These are phyloP conservation scores for Funneliformis geosporum DNA, from an alignment of 192 early-diverging fungal genomes.

Conservation along the genomic window DNA sequence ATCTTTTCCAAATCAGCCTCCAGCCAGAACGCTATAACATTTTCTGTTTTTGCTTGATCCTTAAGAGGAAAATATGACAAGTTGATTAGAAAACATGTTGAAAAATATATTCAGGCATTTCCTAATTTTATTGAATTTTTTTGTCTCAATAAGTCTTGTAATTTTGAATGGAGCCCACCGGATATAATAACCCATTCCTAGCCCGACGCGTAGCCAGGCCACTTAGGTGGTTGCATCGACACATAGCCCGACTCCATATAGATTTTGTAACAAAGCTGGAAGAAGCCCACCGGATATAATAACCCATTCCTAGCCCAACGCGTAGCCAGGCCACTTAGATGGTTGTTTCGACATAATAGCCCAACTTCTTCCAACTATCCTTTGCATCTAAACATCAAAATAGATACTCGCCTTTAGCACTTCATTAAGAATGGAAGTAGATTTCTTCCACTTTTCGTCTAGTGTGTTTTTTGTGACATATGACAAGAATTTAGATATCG, in stretches of 20 bases:
- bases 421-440: slow-evolving; percentile 8
- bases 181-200: slow-evolving; percentile 17
- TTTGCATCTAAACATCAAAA: slow-evolving; percentile 17
- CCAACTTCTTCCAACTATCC: slow-evolving; percentile 11
- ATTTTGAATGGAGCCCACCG: slow-evolving; percentile 12
- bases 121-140: neutral
- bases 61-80: neutral
- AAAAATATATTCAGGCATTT: slow-evolving; percentile 9
- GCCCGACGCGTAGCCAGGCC: neutral
- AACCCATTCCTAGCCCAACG: neutral
- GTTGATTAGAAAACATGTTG: slow-evolving; percentile 6
- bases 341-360: slow-evolving; percentile 12
- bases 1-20: neutral
- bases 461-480: neutral
- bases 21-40: slow-evolving; percentile 10
- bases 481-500: slow-evolving; percentile 7
- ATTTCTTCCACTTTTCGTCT: slow-evolving; percentile 9
- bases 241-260: neutral
- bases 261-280: neutral
- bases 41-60: slow-evolving; percentile 12
- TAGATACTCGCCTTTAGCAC: slow-evolving; percentile 4
- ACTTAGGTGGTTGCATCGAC: slow-evolving; percentile 1
- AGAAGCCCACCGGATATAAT: slow-evolving; percentile 16
- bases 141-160: slow-evolving; percentile 9
- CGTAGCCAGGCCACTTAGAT: slow-evolving; percentile 13